Evolutionary conservation across 139 green algal genomes (phyloP).

Genomic region (Raphidocelis subcapitata): DNA sequence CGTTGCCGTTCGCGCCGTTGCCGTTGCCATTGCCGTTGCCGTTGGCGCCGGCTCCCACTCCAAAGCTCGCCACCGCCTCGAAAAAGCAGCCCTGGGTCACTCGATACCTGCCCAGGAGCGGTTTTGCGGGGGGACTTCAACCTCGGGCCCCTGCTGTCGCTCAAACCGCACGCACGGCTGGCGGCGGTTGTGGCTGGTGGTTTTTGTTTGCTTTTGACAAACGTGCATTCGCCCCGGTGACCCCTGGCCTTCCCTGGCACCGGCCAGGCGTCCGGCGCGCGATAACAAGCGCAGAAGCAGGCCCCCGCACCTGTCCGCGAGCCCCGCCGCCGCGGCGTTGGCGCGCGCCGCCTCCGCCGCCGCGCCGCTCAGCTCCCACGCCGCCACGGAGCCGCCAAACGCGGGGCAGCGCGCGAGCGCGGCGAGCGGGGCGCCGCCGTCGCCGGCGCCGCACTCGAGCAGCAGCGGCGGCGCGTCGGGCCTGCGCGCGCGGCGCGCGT

Average conservation of each 20-base stretch:
- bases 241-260: too few species aligned
- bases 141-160: too few species aligned
- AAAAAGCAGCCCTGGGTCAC: background rate
- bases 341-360: conserved; percentile 32
- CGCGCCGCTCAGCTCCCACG: conserved; percentile 48
- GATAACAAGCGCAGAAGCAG: conserved; percentile 64
- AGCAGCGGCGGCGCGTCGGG: conserved; percentile 6
- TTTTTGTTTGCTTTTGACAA: too few species aligned
- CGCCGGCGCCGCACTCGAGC: conserved; percentile 55
- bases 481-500: background rate
- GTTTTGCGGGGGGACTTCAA: background rate
- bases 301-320: conserved; percentile 30
- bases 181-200: too few species aligned
- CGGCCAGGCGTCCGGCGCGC: too few species aligned
- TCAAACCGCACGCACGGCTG: too few species aligned
- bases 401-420: conserved; percentile 25
- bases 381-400: conserved; percentile 25
- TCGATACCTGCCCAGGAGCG: background rate
- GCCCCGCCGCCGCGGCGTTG: background rate
- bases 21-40: too few species aligned
- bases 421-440: conserved; percentile 42
- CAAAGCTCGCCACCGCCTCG: background rate
- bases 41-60: background rate
- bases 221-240: too few species aligned
- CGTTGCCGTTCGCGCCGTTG: too few species aligned